Percentiles rank a stretch among this genome's conserved stretches.
Evolutionary conservation across 495 filamentous ascomycete species (phyloP).

Genomic region (Thermochaetoides thermophila): DNA sequence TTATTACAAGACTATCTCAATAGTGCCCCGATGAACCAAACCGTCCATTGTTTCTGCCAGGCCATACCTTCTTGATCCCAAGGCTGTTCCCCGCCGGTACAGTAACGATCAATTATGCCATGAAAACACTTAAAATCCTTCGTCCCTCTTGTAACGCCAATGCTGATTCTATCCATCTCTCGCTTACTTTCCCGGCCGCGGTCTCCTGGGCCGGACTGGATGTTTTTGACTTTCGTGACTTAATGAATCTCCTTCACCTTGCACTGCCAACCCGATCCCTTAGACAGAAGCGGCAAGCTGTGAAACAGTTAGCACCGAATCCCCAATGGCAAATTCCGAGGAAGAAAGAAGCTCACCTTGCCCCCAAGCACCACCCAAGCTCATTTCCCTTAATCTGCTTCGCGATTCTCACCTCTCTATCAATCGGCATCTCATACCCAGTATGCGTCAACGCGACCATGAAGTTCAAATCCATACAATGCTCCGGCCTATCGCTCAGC

Average conservation of each 20-base stretch:
- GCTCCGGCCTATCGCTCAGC: conserved; percentile 65
- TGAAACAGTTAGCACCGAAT: conserved; percentile 23
- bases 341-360: conserved; percentile 48
- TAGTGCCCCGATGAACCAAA: no score
- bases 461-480: conserved; percentile 89
- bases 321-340: neutral
- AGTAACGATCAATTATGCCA: no score
- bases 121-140: no score
- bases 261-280: conserved; percentile 35
- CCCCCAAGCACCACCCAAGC: conserved; percentile 93
- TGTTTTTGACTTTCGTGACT: no score
- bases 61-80: no score
- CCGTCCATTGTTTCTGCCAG: no score
- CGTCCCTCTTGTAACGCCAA: no score
- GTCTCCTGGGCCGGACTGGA: no score
- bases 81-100: no score
- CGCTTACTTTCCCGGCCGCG: no score
- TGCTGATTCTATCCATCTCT: no score
- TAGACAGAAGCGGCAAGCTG: conserved; percentile 32
- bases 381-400: conserved; percentile 98
- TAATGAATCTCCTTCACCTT: conserved; percentile 31
- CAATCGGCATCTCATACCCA: conserved; percentile 94
- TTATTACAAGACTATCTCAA: no score
- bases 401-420: conserved; percentile 88
- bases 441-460: conserved; percentile 87